A percentile compares a stretch with the other conserved stretches of the same genome.
These are phyloP conservation scores for Malus domestica DNA, from an alignment of 306 rosid species.

Conservation along the genomic window ASM211411v1 NC_041804.1:3313001-3313500, in stretches of 20 bases:
- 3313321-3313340: slow-evolving; percentile 81
- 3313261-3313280: slow-evolving; percentile 95
- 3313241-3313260: slow-evolving; percentile 98
- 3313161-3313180: slow-evolving; percentile 65
- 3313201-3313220: slow-evolving; percentile 89
- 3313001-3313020: neutral
- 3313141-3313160: slow-evolving; percentile 39
- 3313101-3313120: slow-evolving; percentile 13
- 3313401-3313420: slow-evolving; percentile 87
- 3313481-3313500: slow-evolving; percentile 80
- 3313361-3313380: neutral
- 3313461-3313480: slow-evolving; percentile 88
- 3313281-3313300: slow-evolving; percentile 96
- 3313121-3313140: neutral
- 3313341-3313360: slow-evolving; percentile 49
- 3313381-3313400: slow-evolving; percentile 25
- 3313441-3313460: slow-evolving; percentile 85
- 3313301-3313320: slow-evolving; percentile 93
- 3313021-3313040: slow-evolving; percentile 9
- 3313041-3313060: slow-evolving; percentile 50
- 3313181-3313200: slow-evolving; percentile 65
- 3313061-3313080: slow-evolving; percentile 88
- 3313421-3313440: slow-evolving; percentile 93
- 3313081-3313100: slow-evolving; percentile 57
- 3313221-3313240: slow-evolving; percentile 73